Base-by-base conservation (phyloP, 345 rosid species). In the Eucalyptus curtisii region DNA sequence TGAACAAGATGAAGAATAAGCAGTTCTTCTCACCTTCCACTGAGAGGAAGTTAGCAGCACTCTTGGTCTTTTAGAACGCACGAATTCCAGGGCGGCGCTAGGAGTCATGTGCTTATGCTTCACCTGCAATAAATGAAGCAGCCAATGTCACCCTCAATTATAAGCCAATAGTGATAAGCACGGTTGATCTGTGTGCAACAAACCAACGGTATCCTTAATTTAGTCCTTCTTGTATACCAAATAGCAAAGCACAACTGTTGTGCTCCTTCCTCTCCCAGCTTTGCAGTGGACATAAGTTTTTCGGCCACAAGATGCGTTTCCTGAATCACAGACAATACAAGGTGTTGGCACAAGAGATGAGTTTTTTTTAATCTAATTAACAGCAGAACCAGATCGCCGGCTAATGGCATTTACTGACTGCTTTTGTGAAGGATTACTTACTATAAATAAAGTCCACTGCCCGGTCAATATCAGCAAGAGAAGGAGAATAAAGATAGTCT, bases 191-290 rank as follows among this genome's bases (percentile, higher is more conserved):
- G 37, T 24, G 22, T 44, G 71, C 49, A 87, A 49, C 14, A 53
- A 25, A 61, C 50, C 33, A 3, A 87, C 52, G 7, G 71, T 40
- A 76, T 76, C 81, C 52, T 15, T 64, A 81, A 30, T 30, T 49
- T 48, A 76, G 40, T 20, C 88, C 71, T 90, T 37, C 71, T 89
- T 37, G 47, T 76, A 40, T 76, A 76, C 99, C 95, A 97, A 92
- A 91, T 97, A 96, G 88, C 98, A 96, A 80, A 97, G 96, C 91
- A 95, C 97, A 90, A 97, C 92, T 11, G 97, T 95, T 14, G 98
- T 96, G 91, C 99, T 97, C 91, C 98, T 93, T 91, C 99, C 98
- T 7, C 98, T 94, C 57, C 98, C 99, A 90, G 99, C 98, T 91
- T 97, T 97, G 91, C 99, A 96, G 90, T 97, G 99, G 64, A 96